Base-by-base conservation (phyloP, 2,329 filamentous ascomycete genomes). In the Trichophyton rubrum region DNA sequence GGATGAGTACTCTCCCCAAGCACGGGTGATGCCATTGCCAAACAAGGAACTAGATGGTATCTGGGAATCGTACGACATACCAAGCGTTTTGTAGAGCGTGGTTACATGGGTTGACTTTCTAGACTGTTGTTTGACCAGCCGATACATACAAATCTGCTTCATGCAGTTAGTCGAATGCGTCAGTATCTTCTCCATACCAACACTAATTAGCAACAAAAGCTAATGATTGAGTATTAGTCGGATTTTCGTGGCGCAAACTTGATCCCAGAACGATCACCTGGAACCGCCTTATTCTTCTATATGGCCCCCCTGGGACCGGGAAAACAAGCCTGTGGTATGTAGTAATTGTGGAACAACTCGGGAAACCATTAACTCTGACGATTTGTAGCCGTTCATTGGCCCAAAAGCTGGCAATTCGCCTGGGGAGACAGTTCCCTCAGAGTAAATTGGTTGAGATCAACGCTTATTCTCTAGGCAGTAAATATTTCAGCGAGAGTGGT, bases 231-330 rank as follows among this genome's bases (percentile, higher is more conserved):
- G 6, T 55, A 55, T 35, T 33, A 55, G 51, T 55, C n/a, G 30
- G 30, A 13, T 68, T 72, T 57, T 68, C 70, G n/a, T 67, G 70
- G 55, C 68, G 67, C 13, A 70, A 67, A 24, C 67, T 77, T 11
- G 70, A 74, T 61, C 67, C 69, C 27, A 69, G 69, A 60, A 69
- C 71, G 0, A 72, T 76, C 63, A 75, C 73, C 61, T 79, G 77
- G 75, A 78, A 78, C 61, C 71, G 75, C 20, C 66, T 79, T 8
- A 89, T 96, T 15, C 81, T 99, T 62, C 84, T 99, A 6, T 99
- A 97, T 73, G 93, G 93, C 1, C 93, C 93, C 35, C 93, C 93
- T 0, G 93, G 93, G 71, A 96, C 90, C 11, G 91, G 91, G 71
- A 96, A 96, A 81, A 96, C 91, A 15, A 95, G 79, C 96, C 61